Base-by-base conservation (phyloP, 106 monocot species). In the Posidonia australis region DNA sequence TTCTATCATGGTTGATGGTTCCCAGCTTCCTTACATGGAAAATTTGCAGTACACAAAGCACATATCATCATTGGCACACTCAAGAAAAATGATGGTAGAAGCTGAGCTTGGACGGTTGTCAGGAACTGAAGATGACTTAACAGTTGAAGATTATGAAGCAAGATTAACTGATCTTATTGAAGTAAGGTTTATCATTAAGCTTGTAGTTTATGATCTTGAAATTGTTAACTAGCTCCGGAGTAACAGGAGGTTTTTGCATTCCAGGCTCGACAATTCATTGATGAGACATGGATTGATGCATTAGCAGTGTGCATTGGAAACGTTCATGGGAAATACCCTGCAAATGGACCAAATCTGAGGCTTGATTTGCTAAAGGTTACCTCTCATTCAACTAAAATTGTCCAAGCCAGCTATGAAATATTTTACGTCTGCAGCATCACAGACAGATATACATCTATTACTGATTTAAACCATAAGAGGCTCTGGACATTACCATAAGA, bases 231-330 rank as follows among this genome's bases (percentile, higher is more conserved):
- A 51, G 22, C 42, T 13, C 16, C 13, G 16, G 29, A 55, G 10
- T 60, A 60, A 60, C 9, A 5, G 29, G 13, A 60, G 42, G 11
- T 68, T 10, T 44, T 23, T 57, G 27, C 36, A n/a, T 67, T 72
- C 47, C 81, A 96, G 94, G 94, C 94, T 63, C 52, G 57, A 72
- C 72, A 78, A 78, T 96, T 96, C 73, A 96, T 96, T 56, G 82
- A 90, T 67, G 56, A 80, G 72, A 90, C 94, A 18, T 71, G 74
- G 2, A 84, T 96, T 64, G 84, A 96, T 77, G 84, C 90, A 54
- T 65, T 96, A 76, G 94, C 94, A 16, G 90, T 96, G 11, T 96
- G 94, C 78, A 82, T 96, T 62, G 94, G 94, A 60, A 96, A 96
- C 74, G 84, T 96, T 24, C 94, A 96, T 80, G 94, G 94, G 69